Percentiles rank a stretch among this genome's conserved stretches.
phyloP scores from a whole-genome alignment of 495 filamentous ascomycete genomes.

The Podospora pseudocomata region DNA sequence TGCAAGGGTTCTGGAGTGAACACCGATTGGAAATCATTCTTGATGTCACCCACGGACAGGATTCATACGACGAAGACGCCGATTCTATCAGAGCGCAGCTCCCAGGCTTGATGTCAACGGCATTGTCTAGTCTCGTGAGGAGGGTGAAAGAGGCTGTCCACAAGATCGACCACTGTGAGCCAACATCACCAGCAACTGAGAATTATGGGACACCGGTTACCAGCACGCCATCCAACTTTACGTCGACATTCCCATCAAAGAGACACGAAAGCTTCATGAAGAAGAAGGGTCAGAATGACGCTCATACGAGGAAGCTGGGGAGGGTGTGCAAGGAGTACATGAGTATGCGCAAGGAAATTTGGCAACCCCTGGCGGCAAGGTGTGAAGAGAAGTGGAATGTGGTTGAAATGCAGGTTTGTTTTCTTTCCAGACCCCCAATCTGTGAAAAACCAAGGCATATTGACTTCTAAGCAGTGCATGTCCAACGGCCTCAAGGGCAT shows the following conservation, averaged over 20 bases:
- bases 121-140: background rate
- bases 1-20: background rate
- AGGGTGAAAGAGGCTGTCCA: background rate
- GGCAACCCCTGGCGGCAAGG: slow-evolving; percentile 57
- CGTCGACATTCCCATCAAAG: slow-evolving; percentile 36
- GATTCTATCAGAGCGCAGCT: background rate
- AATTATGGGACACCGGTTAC: background rate
- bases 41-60: background rate
- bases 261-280: slow-evolving; percentile 72
- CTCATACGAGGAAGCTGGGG: slow-evolving; percentile 64
- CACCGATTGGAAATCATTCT: background rate
- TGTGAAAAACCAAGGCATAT: background rate
- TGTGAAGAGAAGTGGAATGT: slow-evolving; percentile 67
- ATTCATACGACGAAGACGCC: background rate
- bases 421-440: background rate
- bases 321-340: slow-evolving; percentile 64
- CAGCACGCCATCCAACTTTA: background rate
- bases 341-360: slow-evolving; percentile 66
- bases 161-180: background rate
- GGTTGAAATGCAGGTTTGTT: slow-evolving; percentile 65
- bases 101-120: background rate
- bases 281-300: slow-evolving; percentile 59
- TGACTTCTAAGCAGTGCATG: slow-evolving; percentile 44
- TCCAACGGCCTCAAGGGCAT: slow-evolving; percentile 57
- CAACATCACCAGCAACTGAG: background rate